A percentile compares a stretch with the other conserved stretches of the same genome.
These are phyloP conservation scores for Sarocladium kiliense DNA, from an alignment of 2,329 filamentous ascomycete genomes.

Conservation along the genomic window DNA sequence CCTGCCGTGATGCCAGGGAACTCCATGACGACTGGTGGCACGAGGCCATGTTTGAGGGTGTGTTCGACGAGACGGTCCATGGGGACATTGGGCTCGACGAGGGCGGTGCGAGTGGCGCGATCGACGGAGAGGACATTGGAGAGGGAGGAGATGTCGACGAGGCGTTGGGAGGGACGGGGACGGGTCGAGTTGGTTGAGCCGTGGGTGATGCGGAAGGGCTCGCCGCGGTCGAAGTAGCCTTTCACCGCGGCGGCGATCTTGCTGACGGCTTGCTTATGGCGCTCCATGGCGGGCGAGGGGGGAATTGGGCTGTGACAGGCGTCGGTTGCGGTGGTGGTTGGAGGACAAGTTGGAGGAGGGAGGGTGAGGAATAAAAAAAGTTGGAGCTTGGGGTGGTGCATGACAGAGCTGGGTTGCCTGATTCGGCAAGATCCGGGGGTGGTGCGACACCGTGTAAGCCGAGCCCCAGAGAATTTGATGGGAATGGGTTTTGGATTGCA, in stretches of 20 bases:
- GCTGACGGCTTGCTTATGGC: constrained; percentile 42
- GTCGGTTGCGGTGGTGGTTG: background rate
- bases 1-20: constrained; percentile 72
- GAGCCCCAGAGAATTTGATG: no score
- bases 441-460: background rate
- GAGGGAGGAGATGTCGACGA: constrained; percentile 61
- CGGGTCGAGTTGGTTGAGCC: constrained; percentile 73
- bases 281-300: constrained; percentile 36
- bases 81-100: constrained; percentile 71
- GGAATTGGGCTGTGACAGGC: background rate
- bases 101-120: constrained; percentile 45
- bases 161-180: constrained; percentile 27
- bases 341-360: background rate
- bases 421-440: constrained; percentile 3
- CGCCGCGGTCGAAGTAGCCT: constrained; percentile 39
- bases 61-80: constrained; percentile 67
- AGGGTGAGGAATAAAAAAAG: background rate
- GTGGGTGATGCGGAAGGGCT: constrained; percentile 70
- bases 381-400: constrained; percentile 3
- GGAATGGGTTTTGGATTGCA: no score
- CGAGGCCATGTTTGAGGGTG: constrained; percentile 59
- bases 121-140: constrained; percentile 61
- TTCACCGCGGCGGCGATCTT: constrained; percentile 43
- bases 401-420: background rate
- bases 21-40: constrained; percentile 71